phyloP scores from a whole-genome alignment of 371 early-diverging fungal genomes.

The Chytridiales sp. region DNA sequence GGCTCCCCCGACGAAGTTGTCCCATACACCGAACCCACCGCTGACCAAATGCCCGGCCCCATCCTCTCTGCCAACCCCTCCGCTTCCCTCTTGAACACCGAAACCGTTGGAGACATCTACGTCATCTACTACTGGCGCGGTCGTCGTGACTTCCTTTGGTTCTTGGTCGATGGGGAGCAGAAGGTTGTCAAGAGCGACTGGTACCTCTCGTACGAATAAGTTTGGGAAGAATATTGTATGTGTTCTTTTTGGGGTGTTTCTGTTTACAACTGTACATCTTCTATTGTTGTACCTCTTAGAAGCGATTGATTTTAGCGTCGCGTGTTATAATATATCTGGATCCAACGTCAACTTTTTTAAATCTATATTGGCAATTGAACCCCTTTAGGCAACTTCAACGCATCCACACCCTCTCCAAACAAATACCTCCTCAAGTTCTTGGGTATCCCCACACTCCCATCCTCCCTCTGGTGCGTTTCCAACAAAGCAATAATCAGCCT shows the following conservation, averaged over 20 bases:
- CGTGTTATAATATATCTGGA: too few species aligned
- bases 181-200: slow-evolving; percentile 13
- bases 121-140: slow-evolving; percentile 60
- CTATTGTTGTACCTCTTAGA: too few species aligned
- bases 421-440: slow-evolving; percentile 65
- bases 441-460: slow-evolving; percentile 75
- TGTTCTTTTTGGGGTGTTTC: too few species aligned
- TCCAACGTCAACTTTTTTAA: too few species aligned
- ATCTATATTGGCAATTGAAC: too few species aligned
- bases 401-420: slow-evolving; percentile 29
- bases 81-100: slow-evolving; percentile 10
- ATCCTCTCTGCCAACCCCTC: slow-evolving; percentile 21
- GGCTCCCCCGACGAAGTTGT: slow-evolving; percentile 58
- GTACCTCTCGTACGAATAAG: slow-evolving; percentile 20
- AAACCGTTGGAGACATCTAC: too few species aligned
- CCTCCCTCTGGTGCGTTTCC: slow-evolving; percentile 73
- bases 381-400: too few species aligned
- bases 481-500: slow-evolving; percentile 83
- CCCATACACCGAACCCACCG: slow-evolving; percentile 38
- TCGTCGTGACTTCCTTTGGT: slow-evolving; percentile 59
- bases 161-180: slow-evolving; percentile 34
- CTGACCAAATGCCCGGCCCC: slow-evolving; percentile 31
- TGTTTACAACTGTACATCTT: too few species aligned
- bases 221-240: not conserved
- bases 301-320: too few species aligned